Evolutionary conservation across 768 basidiomycete species (phyloP).

Genomic region (Ramaria sp.): DNA sequence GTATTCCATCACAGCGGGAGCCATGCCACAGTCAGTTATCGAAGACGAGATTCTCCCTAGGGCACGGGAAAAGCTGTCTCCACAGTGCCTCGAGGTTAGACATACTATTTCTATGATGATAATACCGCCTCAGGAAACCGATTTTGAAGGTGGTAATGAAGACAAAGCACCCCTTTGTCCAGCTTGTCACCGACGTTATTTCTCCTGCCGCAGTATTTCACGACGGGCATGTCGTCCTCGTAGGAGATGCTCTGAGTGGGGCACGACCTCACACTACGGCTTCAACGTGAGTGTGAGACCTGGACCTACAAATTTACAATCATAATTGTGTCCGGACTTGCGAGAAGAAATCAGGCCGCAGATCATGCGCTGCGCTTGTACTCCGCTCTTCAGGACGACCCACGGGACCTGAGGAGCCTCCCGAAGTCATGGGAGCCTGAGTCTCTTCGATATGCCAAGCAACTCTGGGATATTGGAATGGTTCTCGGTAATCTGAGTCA

Average conservation of each 20-base stretch:
- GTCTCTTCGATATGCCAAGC: constrained; percentile 5
- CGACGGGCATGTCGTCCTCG: constrained; percentile 8
- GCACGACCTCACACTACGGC: constrained; percentile 10
- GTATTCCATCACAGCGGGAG: constrained; percentile 5
- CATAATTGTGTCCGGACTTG: not conserved
- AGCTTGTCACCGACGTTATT: constrained; percentile 8
- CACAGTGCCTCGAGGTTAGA: constrained; percentile 5
- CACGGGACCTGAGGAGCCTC: not conserved
- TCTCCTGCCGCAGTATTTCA: constrained; percentile 7
- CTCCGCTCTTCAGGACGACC: not conserved
- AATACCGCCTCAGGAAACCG: too few species aligned
- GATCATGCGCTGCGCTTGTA: constrained; percentile 8
- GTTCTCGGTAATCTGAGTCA: constrained; percentile 7
- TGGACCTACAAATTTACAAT: not conserved
- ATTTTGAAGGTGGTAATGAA: constrained; percentile 5
- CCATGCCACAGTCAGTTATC: constrained; percentile 7
- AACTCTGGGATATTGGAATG: constrained; percentile 7
- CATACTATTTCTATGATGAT: not conserved
- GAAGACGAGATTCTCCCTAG: constrained; percentile 8
- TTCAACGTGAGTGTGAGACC: not conserved
- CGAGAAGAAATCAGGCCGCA: constrained; percentile 5
- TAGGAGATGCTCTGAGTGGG: constrained; percentile 8
- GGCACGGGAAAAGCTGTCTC: constrained; percentile 4
- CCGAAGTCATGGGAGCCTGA: constrained; percentile 2
- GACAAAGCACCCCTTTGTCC: constrained; percentile 7